Evolutionary conservation across 2,329 filamentous ascomycete genomes (phyloP).

Genomic region (Bipolaris victoriae): DNA sequence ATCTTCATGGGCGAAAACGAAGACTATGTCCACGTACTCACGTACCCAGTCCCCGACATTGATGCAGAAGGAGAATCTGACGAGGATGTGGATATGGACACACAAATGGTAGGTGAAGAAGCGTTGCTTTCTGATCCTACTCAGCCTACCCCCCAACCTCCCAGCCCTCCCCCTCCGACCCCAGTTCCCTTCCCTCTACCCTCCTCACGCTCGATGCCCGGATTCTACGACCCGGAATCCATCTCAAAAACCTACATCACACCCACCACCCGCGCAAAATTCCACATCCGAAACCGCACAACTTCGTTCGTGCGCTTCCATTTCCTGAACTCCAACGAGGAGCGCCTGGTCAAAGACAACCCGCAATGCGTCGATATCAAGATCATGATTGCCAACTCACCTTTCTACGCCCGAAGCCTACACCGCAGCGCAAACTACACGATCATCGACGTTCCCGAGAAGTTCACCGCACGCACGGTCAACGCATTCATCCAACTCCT

Average conservation of each 20-base stretch:
- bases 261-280: constrained; percentile 2
- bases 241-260: background rate
- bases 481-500: constrained; percentile 12
- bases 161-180: no score
- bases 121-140: background rate
- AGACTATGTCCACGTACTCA: background rate
- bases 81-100: background rate
- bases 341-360: background rate
- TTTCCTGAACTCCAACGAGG: background rate
- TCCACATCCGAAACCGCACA: constrained; percentile 8
- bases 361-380: constrained; percentile 2
- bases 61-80: background rate
- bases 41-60: constrained; percentile 1
- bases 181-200: no score
- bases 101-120: background rate
- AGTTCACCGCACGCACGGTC: background rate
- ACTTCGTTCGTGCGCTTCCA: background rate
- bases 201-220: background rate
- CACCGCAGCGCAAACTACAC: background rate
- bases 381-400: background rate
- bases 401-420: background rate
- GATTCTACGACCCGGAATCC: background rate
- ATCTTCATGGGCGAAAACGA: constrained; percentile 3
- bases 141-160: background rate
- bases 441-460: background rate